phyloP scores from a whole-genome alignment of 73 alveolate genomes.

The Stentor roeselii region DNA sequence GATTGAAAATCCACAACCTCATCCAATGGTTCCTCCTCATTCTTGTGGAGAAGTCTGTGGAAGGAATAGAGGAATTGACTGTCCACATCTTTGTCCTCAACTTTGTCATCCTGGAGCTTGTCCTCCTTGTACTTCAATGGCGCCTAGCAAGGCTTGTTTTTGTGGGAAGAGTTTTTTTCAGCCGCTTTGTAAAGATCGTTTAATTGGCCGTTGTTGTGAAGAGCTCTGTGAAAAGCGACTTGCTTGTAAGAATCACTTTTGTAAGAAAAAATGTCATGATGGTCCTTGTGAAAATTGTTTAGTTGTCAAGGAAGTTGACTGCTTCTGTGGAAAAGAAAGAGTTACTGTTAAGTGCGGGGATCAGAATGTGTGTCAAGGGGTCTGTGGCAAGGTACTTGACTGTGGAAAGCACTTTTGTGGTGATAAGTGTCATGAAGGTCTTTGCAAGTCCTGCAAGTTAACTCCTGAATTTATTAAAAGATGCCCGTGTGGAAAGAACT shows the following conservation, averaged over 20 bases:
- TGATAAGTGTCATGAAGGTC: constrained; percentile 81
- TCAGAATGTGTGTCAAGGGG: constrained; percentile 52
- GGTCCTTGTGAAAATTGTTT: constrained; percentile 58
- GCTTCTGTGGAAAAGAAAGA: constrained; percentile 61
- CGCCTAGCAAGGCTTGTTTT: constrained; percentile 59
- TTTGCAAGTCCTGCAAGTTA: constrained; percentile 68
- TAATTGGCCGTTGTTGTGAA: constrained; percentile 40
- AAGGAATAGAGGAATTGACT: constrained; percentile 57
- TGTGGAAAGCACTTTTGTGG: constrained; percentile 84
- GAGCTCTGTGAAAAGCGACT: constrained; percentile 49
- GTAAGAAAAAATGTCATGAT: constrained; percentile 60
- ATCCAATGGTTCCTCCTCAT: constrained; percentile 77
- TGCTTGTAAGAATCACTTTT: constrained; percentile 47
- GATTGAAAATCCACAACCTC: constrained; percentile 64
- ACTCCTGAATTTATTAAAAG: constrained; percentile 34
- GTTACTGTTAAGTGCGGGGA: constrained; percentile 22
- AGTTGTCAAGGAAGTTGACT: constrained; percentile 26
- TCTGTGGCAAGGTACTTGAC: constrained; percentile 71
- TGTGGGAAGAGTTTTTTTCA: constrained; percentile 68
- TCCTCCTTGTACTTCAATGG: constrained; percentile 77
- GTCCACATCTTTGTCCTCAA: constrained; percentile 74
- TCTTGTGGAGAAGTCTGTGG: constrained; percentile 83
- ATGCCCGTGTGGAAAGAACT: constrained; percentile 67
- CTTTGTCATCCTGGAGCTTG: constrained; percentile 95
- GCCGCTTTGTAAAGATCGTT: constrained; percentile 62